Evolutionary conservation across 2,329 filamentous ascomycete species (phyloP), one percentile per base, ranked within the genome.

Genomic region (Xylariaceae sp.): DNA sequence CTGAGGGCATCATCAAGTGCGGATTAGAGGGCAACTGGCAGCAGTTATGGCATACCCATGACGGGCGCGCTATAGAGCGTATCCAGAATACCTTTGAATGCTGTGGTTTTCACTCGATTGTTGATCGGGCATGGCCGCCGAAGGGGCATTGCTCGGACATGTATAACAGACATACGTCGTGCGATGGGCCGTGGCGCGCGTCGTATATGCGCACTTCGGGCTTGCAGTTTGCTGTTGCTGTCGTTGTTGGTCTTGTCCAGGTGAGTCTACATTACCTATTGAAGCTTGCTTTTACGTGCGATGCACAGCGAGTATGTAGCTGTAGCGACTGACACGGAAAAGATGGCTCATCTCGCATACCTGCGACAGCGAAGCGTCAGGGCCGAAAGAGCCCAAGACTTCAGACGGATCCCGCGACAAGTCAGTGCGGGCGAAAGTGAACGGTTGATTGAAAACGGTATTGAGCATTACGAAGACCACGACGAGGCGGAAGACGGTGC

Each of bases 21-120:
- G 73, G 76, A 1, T 72, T 90, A n/a, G 75, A 82, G 7, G 74
- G 74, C 2, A 71, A 70, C 45, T 90, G 88, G 88, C 73, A 76
- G 64, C 63, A 60, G 2, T 68, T 89, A 59, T 89, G 77, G 65
- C 70, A 64, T 0, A 65, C 67, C 0, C 83, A 85, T 61, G 76
- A 88, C 57, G 66, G 68, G 4, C 63, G 65, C 0, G 71, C 77
- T 1, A 80, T 90, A 58, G 75, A 78, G 48, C 71, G 73, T 1
- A 86, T 91, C 54, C 88, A 91, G 67, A 84, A 90, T 68, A 71
- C 78, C 0, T 80, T 89, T 37, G 69, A 80, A 6, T 91, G 88
- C 74, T 91, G 88, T 65, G 88, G 88, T 0, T 76, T 89, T 39
- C 78, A 78, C 57, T 79, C 76, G 3, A 69, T 83, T 34, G 72